phyloP scores from a whole-genome alignment of 2,329 filamentous ascomycete genomes.

The Cadophora gregata region DNA sequence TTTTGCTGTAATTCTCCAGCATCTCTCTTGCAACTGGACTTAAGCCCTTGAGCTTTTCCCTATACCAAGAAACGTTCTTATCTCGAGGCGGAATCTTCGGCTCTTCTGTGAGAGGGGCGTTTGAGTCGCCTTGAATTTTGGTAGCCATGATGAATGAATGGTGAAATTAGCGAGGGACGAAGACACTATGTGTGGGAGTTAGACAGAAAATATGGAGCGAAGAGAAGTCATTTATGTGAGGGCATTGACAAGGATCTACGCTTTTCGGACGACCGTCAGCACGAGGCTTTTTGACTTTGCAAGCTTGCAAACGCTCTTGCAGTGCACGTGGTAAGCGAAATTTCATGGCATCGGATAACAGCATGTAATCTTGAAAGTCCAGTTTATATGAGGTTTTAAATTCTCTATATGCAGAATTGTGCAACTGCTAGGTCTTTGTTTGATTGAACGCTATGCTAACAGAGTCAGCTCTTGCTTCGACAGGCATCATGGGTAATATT shows the following conservation, averaged over 20 bases:
- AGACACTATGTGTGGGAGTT: not conserved
- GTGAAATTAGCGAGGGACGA: no score
- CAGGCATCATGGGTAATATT: no score
- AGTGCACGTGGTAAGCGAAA: not conserved
- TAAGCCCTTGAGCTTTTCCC: constrained; percentile 14
- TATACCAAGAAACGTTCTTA: constrained; percentile 29
- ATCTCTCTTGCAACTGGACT: constrained; percentile 19
- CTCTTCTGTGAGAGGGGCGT: not conserved
- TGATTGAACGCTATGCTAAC: no score
- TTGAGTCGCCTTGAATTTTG: not conserved
- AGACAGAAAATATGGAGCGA: not conserved
- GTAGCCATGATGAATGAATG: not conserved
- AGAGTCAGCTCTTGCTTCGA: no score
- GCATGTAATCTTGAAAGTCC: no score
- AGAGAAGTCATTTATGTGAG: not conserved
- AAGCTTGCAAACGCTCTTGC: not conserved
- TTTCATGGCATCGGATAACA: no score
- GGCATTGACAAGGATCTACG: not conserved
- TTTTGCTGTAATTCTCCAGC: constrained; percentile 32
- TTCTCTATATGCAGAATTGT: no score
- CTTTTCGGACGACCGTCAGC: not conserved
- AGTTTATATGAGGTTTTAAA: no score
- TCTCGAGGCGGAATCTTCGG: constrained; percentile 4
- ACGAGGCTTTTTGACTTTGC: not conserved
- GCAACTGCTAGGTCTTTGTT: no score